These are phyloP conservation scores for Alnus glutinosa DNA, from an alignment of 306 rosid species.

Conservation along the genomic window DNA sequence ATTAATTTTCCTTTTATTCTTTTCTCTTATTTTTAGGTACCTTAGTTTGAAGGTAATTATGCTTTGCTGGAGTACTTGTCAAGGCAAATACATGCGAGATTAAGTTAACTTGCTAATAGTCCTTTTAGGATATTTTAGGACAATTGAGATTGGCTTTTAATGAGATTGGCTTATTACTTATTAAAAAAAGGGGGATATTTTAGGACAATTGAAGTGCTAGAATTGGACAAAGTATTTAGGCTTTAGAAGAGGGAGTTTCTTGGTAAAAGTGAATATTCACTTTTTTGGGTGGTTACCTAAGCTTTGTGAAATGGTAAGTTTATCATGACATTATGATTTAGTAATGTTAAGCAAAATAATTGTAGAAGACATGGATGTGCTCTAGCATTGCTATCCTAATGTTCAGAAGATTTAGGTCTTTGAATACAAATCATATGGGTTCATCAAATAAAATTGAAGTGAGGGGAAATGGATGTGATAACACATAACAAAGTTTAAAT, in stretches of 20 bases:
- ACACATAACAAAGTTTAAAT: too few relatives aligned
- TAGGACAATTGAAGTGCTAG: background rate
- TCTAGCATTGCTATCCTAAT: too few relatives aligned
- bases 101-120: background rate
- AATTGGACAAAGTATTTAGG: background rate
- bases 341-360: background rate
- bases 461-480: too few relatives aligned
- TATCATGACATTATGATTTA: background rate
- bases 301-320: background rate
- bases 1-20: background rate
- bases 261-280: background rate
- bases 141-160: background rate
- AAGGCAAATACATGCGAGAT: background rate
- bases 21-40: background rate
- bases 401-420: background rate
- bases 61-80: background rate
- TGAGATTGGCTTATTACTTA: too few relatives aligned
- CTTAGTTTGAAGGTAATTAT: background rate
- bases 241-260: background rate
- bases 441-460: too few relatives aligned
- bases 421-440: background rate
- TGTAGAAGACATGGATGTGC: background rate
- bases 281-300: background rate
- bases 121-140: background rate
- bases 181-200: background rate